Evolutionary conservation across 208 protist genomes (phyloP).

Genomic region (Leishmania aethiopica): DNA sequence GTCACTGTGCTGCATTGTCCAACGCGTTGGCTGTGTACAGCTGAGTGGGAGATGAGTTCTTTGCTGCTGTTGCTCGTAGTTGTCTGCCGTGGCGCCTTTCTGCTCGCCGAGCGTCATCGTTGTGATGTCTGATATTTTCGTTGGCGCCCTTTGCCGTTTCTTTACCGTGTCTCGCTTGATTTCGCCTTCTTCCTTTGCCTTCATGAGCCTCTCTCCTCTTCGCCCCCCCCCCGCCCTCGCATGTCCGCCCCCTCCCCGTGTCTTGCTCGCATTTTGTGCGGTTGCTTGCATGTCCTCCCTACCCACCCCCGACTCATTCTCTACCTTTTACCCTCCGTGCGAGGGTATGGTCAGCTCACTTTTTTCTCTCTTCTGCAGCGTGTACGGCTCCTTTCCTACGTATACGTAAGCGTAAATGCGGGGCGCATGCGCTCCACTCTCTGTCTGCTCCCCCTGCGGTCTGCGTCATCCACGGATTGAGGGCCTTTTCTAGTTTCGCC

Average conservation of each 20-base stretch:
- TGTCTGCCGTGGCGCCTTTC: neutral
- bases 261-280: neutral
- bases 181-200: neutral
- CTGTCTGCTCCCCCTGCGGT: neutral
- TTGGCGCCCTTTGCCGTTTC: neutral
- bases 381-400: neutral
- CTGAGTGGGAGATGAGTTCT: neutral
- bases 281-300: neutral
- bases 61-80: neutral
- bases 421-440: neutral
- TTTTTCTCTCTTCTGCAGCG: neutral
- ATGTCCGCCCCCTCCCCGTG: neutral
- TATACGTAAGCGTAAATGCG: neutral
- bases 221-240: too few relatives aligned
- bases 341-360: neutral
- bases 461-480: neutral
- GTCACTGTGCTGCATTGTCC: neutral
- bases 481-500: neutral
- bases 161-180: neutral
- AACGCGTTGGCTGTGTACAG: neutral
- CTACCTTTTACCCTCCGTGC: neutral
- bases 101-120: too few relatives aligned
- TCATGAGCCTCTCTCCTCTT: neutral
- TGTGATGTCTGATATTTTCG: neutral
- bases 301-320: neutral